Base-by-base conservation (phyloP, 2,329 filamentous ascomycete genomes). In the Eutypa lata region DNA sequence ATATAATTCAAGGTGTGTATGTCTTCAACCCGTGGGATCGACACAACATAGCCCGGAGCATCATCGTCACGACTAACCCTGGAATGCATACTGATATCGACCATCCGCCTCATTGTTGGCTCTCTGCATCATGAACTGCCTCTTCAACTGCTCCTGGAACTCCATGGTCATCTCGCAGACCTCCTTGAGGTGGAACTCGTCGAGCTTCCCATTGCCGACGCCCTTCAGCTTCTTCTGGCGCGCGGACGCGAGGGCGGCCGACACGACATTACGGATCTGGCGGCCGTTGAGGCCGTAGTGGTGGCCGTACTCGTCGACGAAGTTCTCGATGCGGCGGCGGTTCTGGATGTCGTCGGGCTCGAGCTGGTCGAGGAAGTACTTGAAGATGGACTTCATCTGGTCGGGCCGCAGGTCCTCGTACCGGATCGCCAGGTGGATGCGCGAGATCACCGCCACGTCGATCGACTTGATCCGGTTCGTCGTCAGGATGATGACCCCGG, bases 391-490 rank as follows among this genome's bases (percentile, higher is more conserved):
- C 21, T 31, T 31, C 51, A 51, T 55, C 48, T 58, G 52, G 11
- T 28, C 43, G 7, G 53, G 48, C 24, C 49, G 50, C 54, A 55
- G 48, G 47, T 54, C 51, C 2, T 52, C 50, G 47, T 60, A 65
- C 21, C 54, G 54, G 31, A 65, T 53, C 5, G 51, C 60, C 16
- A 64, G 52, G 40, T 63, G 53, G 49, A 64, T 57, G 7, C 59
- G 53, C 2, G 56, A 63, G 40, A 58, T 50, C 10, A 65, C 60
- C 2, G 61, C 61, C 16, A 59, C 52, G 51, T 65, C 62, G 46
- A 64, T 54, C 26, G 50, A 47, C 16, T 49, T 54, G 31, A 65
- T 59, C 7, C 58, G 61, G 45, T 65, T 64, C 3, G 60, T 64
- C 4, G 60, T 63, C 26, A 59, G 52, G 28, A 58, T 51, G 21